A percentile compares a stretch with the other conserved stretches of the same genome.
Conservation (phyloP, 1,139 yeast species). For the Zygoascus sp. region DNA sequence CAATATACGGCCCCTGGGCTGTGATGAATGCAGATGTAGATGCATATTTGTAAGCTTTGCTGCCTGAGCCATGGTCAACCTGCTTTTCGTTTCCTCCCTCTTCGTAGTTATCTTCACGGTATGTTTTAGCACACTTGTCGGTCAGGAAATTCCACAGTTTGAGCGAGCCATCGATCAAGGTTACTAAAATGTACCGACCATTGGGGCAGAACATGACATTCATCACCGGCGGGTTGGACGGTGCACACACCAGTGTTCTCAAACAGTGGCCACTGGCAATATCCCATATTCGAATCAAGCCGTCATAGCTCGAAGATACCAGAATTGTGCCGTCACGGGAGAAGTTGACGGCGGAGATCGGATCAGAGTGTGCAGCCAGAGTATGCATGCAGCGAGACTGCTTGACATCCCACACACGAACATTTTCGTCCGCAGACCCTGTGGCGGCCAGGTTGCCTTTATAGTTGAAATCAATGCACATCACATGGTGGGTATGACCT, state of each 20-base stretch:
- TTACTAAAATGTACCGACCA: slow-evolving; percentile 71
- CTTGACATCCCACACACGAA: slow-evolving; percentile 82
- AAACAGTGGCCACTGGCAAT: slow-evolving; percentile 86
- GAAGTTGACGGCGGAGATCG: slow-evolving; percentile 70
- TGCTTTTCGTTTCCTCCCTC: slow-evolving; percentile 10
- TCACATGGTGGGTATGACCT: slow-evolving; percentile 85
- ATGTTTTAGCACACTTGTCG: slow-evolving; percentile 37
- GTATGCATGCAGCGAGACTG: slow-evolving; percentile 71
- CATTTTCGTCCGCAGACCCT: slow-evolving; percentile 88
- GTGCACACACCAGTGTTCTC: slow-evolving; percentile 67
- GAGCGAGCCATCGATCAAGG: slow-evolving; percentile 74
- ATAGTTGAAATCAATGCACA: slow-evolving; percentile 62
- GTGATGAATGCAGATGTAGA: slow-evolving; percentile 24
- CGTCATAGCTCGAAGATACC: slow-evolving; percentile 87
- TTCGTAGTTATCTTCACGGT: slow-evolving; percentile 16
- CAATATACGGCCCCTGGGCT: slow-evolving; percentile 42
- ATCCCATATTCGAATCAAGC: slow-evolving; percentile 81
- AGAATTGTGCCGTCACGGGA: slow-evolving; percentile 78
- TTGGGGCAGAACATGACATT: slow-evolving; percentile 75
- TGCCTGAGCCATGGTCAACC: slow-evolving; percentile 29
- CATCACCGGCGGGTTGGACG: slow-evolving; percentile 52
- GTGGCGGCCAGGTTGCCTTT: slow-evolving; percentile 77
- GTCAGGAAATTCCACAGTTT: slow-evolving; percentile 67
- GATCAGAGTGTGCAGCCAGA: slow-evolving; percentile 90
- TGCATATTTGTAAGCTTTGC: slow-evolving; percentile 34